Conservation (phyloP, 371 early-diverging fungal genomes). For the Mucor saturninus region DNA sequence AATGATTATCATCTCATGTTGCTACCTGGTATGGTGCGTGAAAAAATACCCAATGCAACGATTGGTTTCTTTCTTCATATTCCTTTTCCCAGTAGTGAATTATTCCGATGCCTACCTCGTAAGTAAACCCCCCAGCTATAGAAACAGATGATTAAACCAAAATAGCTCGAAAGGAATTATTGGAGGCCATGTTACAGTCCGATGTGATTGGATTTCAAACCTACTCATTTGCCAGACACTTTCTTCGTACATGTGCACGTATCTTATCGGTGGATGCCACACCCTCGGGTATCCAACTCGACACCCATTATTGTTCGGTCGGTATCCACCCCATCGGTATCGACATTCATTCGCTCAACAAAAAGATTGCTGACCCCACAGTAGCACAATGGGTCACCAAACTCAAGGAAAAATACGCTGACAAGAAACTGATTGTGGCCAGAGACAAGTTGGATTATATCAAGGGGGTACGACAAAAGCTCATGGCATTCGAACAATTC, state of each 20-base stretch:
- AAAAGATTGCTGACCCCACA: constrained; percentile 66
- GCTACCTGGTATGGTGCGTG: constrained; percentile 87
- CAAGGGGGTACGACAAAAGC: constrained; percentile 98
- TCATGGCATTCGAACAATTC: constrained; percentile 94
- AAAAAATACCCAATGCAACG: constrained; percentile 73
- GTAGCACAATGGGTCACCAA: constrained; percentile 76
- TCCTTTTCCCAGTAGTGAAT: constrained; percentile 93
- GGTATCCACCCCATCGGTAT: constrained; percentile 95
- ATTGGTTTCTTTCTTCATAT: constrained; percentile 97
- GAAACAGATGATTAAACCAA: no score
- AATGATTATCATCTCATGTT: constrained; percentile 98
- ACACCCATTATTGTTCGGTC: constrained; percentile 80
- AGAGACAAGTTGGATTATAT: constrained; percentile 98
- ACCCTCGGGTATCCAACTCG: constrained; percentile 81
- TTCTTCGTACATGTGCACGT: constrained; percentile 85
- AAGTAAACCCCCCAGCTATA: no score
- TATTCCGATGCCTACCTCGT: constrained; percentile 89
- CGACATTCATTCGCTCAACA: constrained; percentile 63
- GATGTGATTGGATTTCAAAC: constrained; percentile 91
- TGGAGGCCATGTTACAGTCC: constrained; percentile 86
- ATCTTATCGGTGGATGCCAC: constrained; percentile 84
- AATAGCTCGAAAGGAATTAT: constrained; percentile 74
- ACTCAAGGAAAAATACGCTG: constrained; percentile 79
- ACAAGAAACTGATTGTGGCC: constrained; percentile 87
- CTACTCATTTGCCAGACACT: constrained; percentile 93